These are phyloP conservation scores for Penicillium manginii DNA, from an alignment of 495 filamentous ascomycete species.

Conservation along the genomic window DNA sequence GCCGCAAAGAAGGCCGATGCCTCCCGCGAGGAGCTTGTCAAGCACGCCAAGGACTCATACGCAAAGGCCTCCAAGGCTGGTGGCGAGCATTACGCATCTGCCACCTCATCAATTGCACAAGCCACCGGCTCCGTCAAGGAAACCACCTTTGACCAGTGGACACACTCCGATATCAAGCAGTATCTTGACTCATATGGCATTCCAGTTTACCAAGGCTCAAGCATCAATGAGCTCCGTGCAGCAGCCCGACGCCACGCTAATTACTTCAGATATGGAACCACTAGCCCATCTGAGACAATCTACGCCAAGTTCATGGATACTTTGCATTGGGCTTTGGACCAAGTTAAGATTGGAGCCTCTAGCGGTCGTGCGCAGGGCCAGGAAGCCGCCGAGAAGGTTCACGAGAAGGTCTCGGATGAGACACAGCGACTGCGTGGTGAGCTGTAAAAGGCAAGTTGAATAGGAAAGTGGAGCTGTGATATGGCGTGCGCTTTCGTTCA, in stretches of 20 bases:
- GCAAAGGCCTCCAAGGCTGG: slow-evolving; percentile 69
- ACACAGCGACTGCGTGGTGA: slow-evolving; percentile 36
- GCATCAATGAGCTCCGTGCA: slow-evolving; percentile 64
- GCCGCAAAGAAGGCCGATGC: slow-evolving; percentile 64
- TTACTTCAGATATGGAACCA: slow-evolving; percentile 79
- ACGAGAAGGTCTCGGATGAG: slow-evolving; percentile 37
- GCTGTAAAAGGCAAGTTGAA: slow-evolving; percentile 26
- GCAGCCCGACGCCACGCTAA: slow-evolving; percentile 71
- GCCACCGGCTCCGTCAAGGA: slow-evolving; percentile 73
- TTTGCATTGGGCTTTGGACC: slow-evolving; percentile 63
- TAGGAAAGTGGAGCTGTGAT: background rate
- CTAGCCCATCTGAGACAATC: slow-evolving; percentile 63
- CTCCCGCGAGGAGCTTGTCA: slow-evolving; percentile 72
- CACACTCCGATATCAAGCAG: slow-evolving; percentile 76
- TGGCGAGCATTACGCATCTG: slow-evolving; percentile 69
- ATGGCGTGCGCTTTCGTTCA: background rate
- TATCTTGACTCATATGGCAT: slow-evolving; percentile 84
- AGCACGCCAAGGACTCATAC: slow-evolving; percentile 73
- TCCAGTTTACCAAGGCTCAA: slow-evolving; percentile 71
- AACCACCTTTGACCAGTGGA: slow-evolving; percentile 77
- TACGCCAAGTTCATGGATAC: slow-evolving; percentile 64
- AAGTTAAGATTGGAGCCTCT: slow-evolving; percentile 64
- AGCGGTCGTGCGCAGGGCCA: slow-evolving; percentile 62
- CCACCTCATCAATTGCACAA: slow-evolving; percentile 70
- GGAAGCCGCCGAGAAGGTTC: slow-evolving; percentile 52